Conservation (phyloP, 2,329 filamentous ascomycete genomes). For the Cercospora berteroae region DNA sequence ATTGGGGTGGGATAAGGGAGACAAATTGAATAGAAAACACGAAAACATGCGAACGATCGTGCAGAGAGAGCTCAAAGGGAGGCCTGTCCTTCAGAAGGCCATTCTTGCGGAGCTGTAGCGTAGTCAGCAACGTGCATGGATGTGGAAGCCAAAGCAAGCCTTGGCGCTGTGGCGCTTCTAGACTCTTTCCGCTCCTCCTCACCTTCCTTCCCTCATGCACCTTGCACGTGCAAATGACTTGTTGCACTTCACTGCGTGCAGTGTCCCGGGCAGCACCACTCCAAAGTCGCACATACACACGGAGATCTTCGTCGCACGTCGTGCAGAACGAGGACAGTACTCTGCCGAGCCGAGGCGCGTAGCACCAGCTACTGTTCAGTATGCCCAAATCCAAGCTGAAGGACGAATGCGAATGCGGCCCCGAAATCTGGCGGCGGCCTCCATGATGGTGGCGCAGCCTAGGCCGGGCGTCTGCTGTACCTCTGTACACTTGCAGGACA, state of each 20-base stretch:
- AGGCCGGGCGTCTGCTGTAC: neutral
- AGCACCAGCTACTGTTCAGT: neutral
- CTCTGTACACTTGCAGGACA: neutral
- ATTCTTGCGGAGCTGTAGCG: conserved; percentile 1
- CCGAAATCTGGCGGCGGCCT: neutral
- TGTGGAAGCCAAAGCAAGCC: neutral
- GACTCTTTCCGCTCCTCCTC: neutral
- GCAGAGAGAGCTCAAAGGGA: neutral
- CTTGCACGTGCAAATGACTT: neutral
- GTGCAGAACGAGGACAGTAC: neutral
- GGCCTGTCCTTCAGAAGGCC: neutral
- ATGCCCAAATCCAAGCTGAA: neutral
- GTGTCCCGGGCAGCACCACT: neutral
- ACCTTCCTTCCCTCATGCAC: neutral
- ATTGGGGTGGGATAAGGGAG: neutral
- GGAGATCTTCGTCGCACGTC: neutral
- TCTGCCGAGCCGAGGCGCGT: neutral
- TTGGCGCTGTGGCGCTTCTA: neutral
- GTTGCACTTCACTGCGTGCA: neutral
- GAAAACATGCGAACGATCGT: neutral
- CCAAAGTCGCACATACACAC: neutral
- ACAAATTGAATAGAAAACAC: neutral
- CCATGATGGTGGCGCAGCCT: neutral
- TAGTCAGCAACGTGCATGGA: neutral
- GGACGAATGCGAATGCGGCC: neutral